These are phyloP conservation scores for Komagataea norvegica DNA, from an alignment of 1,139 yeast species.

Conservation along the genomic window DNA sequence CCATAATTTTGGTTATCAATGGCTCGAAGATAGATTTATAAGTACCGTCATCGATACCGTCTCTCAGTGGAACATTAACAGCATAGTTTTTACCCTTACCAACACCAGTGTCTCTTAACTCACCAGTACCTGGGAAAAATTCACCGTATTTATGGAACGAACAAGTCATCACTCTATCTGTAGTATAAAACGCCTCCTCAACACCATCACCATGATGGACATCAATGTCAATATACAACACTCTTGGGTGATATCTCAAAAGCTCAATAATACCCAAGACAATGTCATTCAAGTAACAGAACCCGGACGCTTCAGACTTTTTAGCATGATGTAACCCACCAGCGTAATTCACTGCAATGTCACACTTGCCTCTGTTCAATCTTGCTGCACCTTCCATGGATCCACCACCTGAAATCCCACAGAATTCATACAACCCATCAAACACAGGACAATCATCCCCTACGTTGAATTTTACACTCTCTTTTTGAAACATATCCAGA, in stretches of 20 bases:
- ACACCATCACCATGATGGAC: slow-evolving; percentile 99
- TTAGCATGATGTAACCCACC: slow-evolving; percentile 98
- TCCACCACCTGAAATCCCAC: slow-evolving; percentile 94
- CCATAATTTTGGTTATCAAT: slow-evolving; percentile 72
- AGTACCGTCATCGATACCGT: slow-evolving; percentile 88
- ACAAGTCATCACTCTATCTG: slow-evolving; percentile 96
- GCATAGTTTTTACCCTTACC: slow-evolving; percentile 87
- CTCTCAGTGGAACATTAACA: slow-evolving; percentile 84
- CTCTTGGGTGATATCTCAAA: slow-evolving; percentile 87
- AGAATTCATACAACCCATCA: slow-evolving; percentile 67
- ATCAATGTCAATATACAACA: slow-evolving; percentile 92
- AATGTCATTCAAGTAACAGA: slow-evolving; percentile 87
- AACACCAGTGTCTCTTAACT: slow-evolving; percentile 80
- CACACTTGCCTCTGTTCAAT: slow-evolving; percentile 87
- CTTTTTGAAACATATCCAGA: slow-evolving; percentile 84
- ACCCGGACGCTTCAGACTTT: slow-evolving; percentile 92
- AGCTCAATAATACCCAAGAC: slow-evolving; percentile 88
- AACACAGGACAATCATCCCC: slow-evolving; percentile 93
- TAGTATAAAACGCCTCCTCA: slow-evolving; percentile 94
- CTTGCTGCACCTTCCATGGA: slow-evolving; percentile 97
- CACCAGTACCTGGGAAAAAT: slow-evolving; percentile 96
- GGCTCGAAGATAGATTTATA: slow-evolving; percentile 88
- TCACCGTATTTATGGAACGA: slow-evolving; percentile 97
- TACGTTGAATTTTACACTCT: slow-evolving; percentile 90
- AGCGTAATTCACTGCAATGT: slow-evolving; percentile 93